Evolutionary conservation across 2,329 filamentous ascomycete genomes (phyloP).

Genomic region (Alternaria ethzedia): DNA sequence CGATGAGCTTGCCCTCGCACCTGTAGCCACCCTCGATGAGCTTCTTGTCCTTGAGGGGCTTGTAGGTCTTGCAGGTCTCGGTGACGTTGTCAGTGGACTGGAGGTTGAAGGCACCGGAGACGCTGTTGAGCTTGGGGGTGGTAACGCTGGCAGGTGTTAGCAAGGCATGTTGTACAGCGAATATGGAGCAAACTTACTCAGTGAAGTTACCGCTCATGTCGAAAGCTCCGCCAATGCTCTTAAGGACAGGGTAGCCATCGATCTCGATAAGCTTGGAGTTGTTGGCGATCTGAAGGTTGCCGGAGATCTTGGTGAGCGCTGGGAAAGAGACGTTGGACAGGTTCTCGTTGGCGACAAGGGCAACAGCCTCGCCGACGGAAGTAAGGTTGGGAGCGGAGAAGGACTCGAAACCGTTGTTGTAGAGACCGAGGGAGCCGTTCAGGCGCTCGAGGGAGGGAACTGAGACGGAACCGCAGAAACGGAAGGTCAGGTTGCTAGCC

Average conservation of each 20-base stretch:
- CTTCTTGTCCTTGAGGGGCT: slow-evolving; percentile 51
- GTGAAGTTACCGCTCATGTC: slow-evolving; percentile 85
- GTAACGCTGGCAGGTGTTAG: slow-evolving; percentile 64
- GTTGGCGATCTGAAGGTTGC: slow-evolving; percentile 86
- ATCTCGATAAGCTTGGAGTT: slow-evolving; percentile 77
- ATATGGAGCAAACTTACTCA: slow-evolving; percentile 64
- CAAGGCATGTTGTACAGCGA: not conserved
- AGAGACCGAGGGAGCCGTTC: slow-evolving; percentile 82
- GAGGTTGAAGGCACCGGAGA: slow-evolving; percentile 59
- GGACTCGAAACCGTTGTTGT: slow-evolving; percentile 73
- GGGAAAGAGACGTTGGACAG: slow-evolving; percentile 79
- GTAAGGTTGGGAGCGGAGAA: slow-evolving; percentile 75
- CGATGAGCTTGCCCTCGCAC: slow-evolving; percentile 49
- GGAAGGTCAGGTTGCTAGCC: slow-evolving; percentile 81
- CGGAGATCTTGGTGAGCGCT: slow-evolving; percentile 69
- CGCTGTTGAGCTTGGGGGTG: slow-evolving; percentile 63
- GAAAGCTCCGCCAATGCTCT: slow-evolving; percentile 77
- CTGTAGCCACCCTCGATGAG: slow-evolving; percentile 52
- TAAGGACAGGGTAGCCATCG: slow-evolving; percentile 70
- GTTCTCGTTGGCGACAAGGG: slow-evolving; percentile 63
- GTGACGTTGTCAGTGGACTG: slow-evolving; percentile 54
- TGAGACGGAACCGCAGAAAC: slow-evolving; percentile 76
- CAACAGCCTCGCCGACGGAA: slow-evolving; percentile 63
- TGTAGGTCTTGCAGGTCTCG: slow-evolving; percentile 51
- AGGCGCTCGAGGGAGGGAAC: slow-evolving; percentile 76